These are phyloP conservation scores for Leavenworthia alabamica DNA, from an alignment of 345 rosid species.

Conservation along the genomic window DNA sequence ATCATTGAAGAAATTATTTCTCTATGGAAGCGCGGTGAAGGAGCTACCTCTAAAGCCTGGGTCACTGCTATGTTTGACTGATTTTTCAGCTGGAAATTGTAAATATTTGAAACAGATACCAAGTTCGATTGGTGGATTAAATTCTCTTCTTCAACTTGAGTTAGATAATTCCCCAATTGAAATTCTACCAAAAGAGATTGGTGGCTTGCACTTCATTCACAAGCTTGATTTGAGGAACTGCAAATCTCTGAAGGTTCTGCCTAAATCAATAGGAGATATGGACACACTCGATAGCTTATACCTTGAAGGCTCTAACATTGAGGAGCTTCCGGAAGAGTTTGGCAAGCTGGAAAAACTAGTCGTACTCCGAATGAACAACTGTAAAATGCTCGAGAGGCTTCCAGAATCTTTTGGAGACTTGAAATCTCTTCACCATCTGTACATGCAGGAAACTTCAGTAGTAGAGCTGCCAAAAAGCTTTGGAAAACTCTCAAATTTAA, in stretches of 20 bases:
- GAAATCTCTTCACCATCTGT: constrained; percentile 16
- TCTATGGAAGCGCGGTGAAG: constrained; percentile 16
- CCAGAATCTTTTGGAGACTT: constrained; percentile 26
- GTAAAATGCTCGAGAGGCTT: constrained; percentile 19
- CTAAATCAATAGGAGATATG: constrained; percentile 16
- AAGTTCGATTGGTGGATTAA: constrained; percentile 21
- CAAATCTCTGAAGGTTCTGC: constrained; percentile 3
- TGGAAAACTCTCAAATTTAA: constrained; percentile 27
- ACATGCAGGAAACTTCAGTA: constrained; percentile 14
- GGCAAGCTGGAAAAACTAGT: constrained; percentile 27
- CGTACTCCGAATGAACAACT: background rate
- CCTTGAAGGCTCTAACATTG: constrained; percentile 25
- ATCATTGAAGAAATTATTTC: constrained; percentile 13
- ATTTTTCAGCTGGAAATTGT: constrained; percentile 21
- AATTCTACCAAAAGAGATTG: constrained; percentile 14
- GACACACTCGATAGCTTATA: constrained; percentile 10
- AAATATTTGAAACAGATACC: constrained; percentile 13
- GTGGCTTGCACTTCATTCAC: background rate
- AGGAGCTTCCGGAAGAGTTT: constrained; percentile 9
- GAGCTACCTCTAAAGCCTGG: constrained; percentile 10
- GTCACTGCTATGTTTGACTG: constrained; percentile 9
- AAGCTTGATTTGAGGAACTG: constrained; percentile 16
- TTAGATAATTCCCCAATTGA: constrained; percentile 11
- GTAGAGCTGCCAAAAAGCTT: constrained; percentile 18
- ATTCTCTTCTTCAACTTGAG: constrained; percentile 21